Percentiles rank a stretch among this genome's conserved stretches.
These are phyloP conservation scores for Fusarium paranaense DNA, from an alignment of 2,329 filamentous ascomycete genomes.

Conservation along the genomic window DNA sequence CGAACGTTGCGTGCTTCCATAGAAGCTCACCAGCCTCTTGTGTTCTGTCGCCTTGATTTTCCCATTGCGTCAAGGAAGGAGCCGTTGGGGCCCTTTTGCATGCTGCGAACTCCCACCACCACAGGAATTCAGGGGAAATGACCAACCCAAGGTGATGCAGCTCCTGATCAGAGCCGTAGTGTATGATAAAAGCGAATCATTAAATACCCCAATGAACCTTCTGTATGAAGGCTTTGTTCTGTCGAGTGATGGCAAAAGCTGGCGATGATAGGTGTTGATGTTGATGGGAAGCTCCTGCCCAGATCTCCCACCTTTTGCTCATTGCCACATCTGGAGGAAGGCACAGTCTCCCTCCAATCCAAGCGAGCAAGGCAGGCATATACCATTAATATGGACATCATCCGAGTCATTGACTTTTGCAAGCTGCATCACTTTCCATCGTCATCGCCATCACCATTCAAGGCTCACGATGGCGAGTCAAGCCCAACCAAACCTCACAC, in stretches of 20 bases:
- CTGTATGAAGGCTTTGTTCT: background rate
- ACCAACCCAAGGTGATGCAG: background rate
- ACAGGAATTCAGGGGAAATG: background rate
- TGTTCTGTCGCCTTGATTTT: background rate
- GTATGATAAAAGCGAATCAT: background rate
- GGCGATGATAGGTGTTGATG: background rate
- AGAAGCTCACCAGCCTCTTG: background rate
- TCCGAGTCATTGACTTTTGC: background rate
- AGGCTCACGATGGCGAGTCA: background rate
- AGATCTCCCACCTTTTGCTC: background rate
- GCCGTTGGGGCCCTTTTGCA: background rate
- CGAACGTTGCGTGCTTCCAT: background rate
- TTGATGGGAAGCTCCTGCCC: background rate
- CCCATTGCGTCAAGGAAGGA: background rate
- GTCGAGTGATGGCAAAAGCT: background rate
- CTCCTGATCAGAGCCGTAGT: background rate
- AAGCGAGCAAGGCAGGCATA: background rate
- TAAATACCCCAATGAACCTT: background rate
- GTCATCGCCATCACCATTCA: background rate
- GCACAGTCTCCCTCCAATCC: background rate
- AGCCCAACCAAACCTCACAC: background rate
- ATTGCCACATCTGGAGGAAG: background rate
- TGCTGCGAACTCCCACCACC: background rate
- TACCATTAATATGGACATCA: background rate
- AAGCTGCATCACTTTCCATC: background rate